These are phyloP conservation scores for Mrakia frigida DNA, from an alignment of 768 basidiomycete species.

Conservation along the genomic window DNA sequence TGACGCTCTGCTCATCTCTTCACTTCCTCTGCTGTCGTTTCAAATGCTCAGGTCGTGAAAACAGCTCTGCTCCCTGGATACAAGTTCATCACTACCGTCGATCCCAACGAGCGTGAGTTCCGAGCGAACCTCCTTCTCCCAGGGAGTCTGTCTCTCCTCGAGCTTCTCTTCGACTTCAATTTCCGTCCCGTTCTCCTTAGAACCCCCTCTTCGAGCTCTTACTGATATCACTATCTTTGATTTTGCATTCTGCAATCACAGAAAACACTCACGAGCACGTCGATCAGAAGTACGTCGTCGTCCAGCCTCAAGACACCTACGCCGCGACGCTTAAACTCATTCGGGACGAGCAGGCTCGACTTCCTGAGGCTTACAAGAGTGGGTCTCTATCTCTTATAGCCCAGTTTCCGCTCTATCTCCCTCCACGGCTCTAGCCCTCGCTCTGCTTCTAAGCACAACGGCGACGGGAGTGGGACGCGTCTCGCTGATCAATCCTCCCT, in stretches of 20 bases:
- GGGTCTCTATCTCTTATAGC: conserved; percentile 44
- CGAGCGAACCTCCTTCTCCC: too few species aligned
- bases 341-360: not conserved
- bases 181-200: too few species aligned
- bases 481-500: too few species aligned
- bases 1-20: not conserved
- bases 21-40: too few species aligned
- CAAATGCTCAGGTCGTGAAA: not conserved
- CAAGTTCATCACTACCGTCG: conserved; percentile 11
- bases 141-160: too few species aligned
- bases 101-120: conserved; percentile 18
- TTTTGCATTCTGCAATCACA: not conserved
- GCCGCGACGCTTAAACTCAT: not conserved
- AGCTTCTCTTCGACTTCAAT: too few species aligned
- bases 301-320: not conserved
- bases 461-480: too few species aligned
- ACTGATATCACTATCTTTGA: not conserved
- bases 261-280: conserved; percentile 27
- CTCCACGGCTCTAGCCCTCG: conserved; percentile 32
- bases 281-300: conserved; percentile 13
- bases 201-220: too few species aligned
- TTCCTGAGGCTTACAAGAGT: conserved; percentile 15
- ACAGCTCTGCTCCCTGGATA: conserved; percentile 6
- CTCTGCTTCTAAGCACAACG: too few species aligned
- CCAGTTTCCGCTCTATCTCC: conserved; percentile 42